Base-by-base conservation (phyloP, 352 stramenopile species). In the Phytopythium cucurbitacearum region DNA sequence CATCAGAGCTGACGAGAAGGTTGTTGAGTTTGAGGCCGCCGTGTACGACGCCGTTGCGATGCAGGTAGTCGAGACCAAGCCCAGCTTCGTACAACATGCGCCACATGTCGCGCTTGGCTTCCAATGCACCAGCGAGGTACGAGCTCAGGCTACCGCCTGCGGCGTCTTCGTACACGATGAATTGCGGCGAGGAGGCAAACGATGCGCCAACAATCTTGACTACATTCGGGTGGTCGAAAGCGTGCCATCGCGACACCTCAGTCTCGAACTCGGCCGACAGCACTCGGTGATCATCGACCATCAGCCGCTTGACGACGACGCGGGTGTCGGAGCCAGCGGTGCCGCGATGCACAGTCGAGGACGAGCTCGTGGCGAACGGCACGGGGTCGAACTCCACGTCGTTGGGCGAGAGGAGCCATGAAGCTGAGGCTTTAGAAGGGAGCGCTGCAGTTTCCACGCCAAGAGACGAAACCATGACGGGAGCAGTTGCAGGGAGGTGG, bases 271-370 rank as follows among this genome's bases (percentile, higher is more conserved):
- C 44, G 6, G 47, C 12, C 8, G 37, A 36, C n/a, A 47, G 37
- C 48, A 15, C 37, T 46, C 21, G 38, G 32, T 11, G 35, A 16
- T 16, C 41, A 47, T 58, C 46, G 13, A 59, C 45, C 1, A 60
- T 15, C 13, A 63, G 50, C 16, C 49, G 63, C 38, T 70, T 69
- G 34, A 73, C 65, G 10, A 73, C 65, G 5, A 73, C 61, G 4
- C 40, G 35, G 2, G 59, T 63, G 35, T 46, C 55, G 6, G 48
- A 15, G 15, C 53, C 53, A 48, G 48, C 58, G 1, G 43, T 51
- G 0, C 59, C 59, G 33, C 40, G 53, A 21, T 65, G 59, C 13
- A 57, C 40, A 10, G 60, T 41, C 7, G 55, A 46, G 16, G 56
- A 60, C 1, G 59, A 60, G 6, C 53, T 53, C 5, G 35, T 10